Percentiles rank a stretch among this genome's conserved stretches.
Conservation (phyloP, 2,329 filamentous ascomycete species). For the Alternaria sp. region DNA sequence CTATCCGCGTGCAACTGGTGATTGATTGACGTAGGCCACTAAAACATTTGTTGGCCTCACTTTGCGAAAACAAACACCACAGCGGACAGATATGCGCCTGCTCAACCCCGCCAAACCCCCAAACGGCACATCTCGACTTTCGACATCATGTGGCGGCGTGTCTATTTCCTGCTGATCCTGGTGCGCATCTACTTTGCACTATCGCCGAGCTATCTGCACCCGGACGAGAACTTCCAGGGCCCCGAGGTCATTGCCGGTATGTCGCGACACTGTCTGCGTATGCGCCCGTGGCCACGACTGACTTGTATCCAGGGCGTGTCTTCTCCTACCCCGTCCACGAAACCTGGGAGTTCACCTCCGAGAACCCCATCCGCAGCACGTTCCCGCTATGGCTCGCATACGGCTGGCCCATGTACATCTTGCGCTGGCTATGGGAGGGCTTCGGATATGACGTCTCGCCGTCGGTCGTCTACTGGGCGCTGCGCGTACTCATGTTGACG, state of each 20-base stretch:
- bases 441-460: constrained; percentile 82
- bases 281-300: constrained; percentile 6
- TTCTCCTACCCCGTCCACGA: constrained; percentile 88
- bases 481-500: constrained; percentile 89
- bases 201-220: constrained; percentile 94
- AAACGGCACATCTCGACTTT: constrained; percentile 23
- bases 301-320: constrained; percentile 71
- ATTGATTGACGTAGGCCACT: constrained; percentile 32
- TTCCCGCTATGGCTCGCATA: constrained; percentile 97
- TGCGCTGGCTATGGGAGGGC: constrained; percentile 92
- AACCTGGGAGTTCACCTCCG: constrained; percentile 95
- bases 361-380: constrained; percentile 88
- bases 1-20: constrained; percentile 31
- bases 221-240: constrained; percentile 98
- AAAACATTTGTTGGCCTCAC: constrained; percentile 28
- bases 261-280: constrained; percentile 1
- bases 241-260: constrained; percentile 94
- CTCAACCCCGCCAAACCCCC: constrained; percentile 20
- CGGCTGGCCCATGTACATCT: constrained; percentile 87
- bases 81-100: constrained; percentile 41
- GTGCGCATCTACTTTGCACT: constrained; percentile 93
- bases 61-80: constrained; percentile 16
- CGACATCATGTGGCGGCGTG: constrained; percentile 82
- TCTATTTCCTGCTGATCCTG: constrained; percentile 82
- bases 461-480: constrained; percentile 85